Conservation (phyloP, 495 filamentous ascomycete species). For the Cairneyella variabilis region DNA sequence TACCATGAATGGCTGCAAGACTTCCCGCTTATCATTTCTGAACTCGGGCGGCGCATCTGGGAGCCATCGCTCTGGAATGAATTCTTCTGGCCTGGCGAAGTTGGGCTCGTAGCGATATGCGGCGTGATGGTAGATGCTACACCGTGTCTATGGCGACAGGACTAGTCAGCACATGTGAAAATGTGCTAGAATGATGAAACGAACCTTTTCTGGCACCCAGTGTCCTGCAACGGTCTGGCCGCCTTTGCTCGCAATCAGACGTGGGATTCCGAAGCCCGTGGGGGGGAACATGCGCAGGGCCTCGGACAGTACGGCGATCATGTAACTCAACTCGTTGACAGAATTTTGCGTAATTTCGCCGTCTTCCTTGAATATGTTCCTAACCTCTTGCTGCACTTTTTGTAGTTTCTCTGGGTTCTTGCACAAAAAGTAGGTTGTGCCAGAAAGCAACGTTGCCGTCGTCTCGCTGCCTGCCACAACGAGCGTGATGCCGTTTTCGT, state of each 20-base stretch:
- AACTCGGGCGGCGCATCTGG: slow-evolving; percentile 26
- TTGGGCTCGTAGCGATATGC: slow-evolving; percentile 10
- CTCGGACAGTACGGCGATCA: slow-evolving; percentile 63
- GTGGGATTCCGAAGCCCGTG: not conserved
- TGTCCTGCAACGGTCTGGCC: slow-evolving; percentile 8
- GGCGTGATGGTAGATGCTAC: slow-evolving; percentile 2
- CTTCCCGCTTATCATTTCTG: slow-evolving; percentile 29
- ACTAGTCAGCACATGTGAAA: not conserved
- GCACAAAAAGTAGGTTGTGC: slow-evolving; percentile 48
- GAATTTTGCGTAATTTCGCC: slow-evolving; percentile 48
- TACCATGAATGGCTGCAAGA: slow-evolving; percentile 40
- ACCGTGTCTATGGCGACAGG: not conserved
- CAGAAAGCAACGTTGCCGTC: slow-evolving; percentile 52
- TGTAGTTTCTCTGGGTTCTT: slow-evolving; percentile 39
- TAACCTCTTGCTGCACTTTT: slow-evolving; percentile 48
- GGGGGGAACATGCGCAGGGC: slow-evolving; percentile 51
- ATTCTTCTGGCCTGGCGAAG: slow-evolving; percentile 8
- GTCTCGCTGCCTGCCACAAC: slow-evolving; percentile 55
- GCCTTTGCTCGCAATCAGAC: not conserved
- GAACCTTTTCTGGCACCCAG: slow-evolving; percentile 5
- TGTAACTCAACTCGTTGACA: slow-evolving; percentile 39
- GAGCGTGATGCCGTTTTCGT: slow-evolving; percentile 26
- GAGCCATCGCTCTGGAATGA: slow-evolving; percentile 33
- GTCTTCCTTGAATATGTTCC: slow-evolving; percentile 42
- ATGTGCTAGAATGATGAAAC: not conserved